Conservation (phyloP, 2,329 filamentous ascomycete genomes). For the Penicillium aurantiogriseum region DNA sequence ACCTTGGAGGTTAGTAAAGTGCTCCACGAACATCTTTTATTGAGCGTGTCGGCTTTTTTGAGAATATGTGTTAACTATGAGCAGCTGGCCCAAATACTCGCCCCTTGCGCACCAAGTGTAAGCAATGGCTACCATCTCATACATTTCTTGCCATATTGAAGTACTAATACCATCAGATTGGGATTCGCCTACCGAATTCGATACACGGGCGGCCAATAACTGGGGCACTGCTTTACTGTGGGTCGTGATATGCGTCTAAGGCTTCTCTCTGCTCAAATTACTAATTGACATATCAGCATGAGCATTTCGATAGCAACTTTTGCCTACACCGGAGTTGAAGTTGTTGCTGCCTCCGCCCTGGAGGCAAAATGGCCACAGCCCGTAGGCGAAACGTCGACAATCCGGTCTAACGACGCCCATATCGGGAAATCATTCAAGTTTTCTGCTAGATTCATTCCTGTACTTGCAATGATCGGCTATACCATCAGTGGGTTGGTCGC, state of each 20-base stretch:
- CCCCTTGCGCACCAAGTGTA: neutral
- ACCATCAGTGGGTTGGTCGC: neutral
- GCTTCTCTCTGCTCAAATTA: neutral
- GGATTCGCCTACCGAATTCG: neutral
- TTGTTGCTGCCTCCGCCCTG: neutral
- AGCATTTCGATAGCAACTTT: neutral
- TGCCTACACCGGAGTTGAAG: neutral
- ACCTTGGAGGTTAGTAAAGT: neutral
- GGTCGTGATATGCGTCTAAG: neutral
- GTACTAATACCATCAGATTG: neutral
- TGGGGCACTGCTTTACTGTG: neutral
- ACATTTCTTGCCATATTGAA: neutral
- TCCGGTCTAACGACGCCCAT: neutral
- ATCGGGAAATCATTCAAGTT: neutral
- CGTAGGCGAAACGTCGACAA: neutral
- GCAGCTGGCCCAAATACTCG: neutral
- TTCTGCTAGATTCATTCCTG: neutral
- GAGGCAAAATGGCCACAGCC: neutral
- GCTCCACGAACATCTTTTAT: no score
- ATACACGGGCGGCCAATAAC: neutral
- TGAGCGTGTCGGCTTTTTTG: neutral
- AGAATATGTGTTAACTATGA: neutral
- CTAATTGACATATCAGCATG: neutral
- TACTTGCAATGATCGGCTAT: neutral
- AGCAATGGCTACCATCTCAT: neutral